Conservation (phyloP, 2,329 filamentous ascomycete species). For the Neofusicoccum umdonicola region DNA sequence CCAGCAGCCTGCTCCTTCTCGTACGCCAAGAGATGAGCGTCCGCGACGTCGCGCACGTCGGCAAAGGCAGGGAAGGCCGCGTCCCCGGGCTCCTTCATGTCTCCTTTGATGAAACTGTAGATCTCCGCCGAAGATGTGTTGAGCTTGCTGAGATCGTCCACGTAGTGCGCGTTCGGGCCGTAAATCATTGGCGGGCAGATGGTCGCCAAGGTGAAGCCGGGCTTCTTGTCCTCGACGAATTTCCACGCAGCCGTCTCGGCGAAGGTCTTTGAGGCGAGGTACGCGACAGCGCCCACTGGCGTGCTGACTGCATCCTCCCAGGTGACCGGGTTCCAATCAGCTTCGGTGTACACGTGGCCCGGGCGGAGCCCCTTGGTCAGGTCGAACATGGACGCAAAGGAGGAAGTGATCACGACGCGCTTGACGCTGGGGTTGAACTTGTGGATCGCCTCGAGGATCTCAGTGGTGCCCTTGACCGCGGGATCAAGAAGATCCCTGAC, state of each 20-base stretch:
- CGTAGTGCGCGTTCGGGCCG: constrained; percentile 21
- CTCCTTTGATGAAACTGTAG: constrained; percentile 4
- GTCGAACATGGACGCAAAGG: constrained; percentile 9
- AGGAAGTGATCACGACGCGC: constrained; percentile 25
- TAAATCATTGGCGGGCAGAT: constrained; percentile 29
- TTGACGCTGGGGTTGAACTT: constrained; percentile 19
- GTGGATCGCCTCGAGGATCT: constrained; percentile 35
- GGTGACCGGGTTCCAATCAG: constrained; percentile 28
- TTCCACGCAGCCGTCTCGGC: constrained; percentile 28
- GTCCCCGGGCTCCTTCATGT: not conserved
- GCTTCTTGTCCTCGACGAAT: constrained; percentile 24
- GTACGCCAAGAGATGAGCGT: constrained; percentile 46
- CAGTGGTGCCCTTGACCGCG: constrained; percentile 47
- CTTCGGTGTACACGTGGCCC: constrained; percentile 23
- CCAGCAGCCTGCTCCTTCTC: constrained; percentile 22
- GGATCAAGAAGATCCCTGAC: constrained; percentile 39
- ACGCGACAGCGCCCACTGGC: constrained; percentile 23
- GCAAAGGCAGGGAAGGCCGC: constrained; percentile 44
- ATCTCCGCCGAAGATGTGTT: constrained; percentile 2
- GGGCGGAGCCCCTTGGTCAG: not conserved
- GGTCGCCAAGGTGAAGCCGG: constrained; percentile 25
- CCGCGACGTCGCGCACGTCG: constrained; percentile 48
- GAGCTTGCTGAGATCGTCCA: constrained; percentile 7
- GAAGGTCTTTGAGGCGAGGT: constrained; percentile 27
- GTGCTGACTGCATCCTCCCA: constrained; percentile 24